Evolutionary conservation across 768 basidiomycete genomes (phyloP).

Genomic region (Suillus fuscotomentosus): DNA sequence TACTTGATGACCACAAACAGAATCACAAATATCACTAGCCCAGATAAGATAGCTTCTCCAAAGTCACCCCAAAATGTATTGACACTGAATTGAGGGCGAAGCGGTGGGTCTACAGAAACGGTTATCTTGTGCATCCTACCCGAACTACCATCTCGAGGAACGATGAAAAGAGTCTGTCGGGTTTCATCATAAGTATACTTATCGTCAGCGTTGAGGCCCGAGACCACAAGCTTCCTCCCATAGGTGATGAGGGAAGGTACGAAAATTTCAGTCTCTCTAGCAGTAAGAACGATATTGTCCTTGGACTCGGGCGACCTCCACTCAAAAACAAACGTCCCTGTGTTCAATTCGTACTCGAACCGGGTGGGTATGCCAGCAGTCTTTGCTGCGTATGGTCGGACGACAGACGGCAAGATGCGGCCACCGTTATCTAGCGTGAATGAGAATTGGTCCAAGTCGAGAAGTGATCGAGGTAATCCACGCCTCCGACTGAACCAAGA

Average conservation of each 20-base stretch:
- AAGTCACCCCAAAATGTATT: constrained; percentile 71
- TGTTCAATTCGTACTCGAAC: constrained; percentile 78
- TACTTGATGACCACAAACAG: constrained; percentile 29
- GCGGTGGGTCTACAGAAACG: constrained; percentile 57
- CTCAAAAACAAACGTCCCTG: constrained; percentile 60
- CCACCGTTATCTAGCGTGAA: constrained; percentile 81
- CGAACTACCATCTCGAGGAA: constrained; percentile 41
- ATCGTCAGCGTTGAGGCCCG: constrained; percentile 52
- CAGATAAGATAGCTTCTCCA: constrained; percentile 30
- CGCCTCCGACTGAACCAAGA: constrained; percentile 82
- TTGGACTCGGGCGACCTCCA: constrained; percentile 45
- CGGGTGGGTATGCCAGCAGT: constrained; percentile 79
- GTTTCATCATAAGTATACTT: constrained; percentile 57
- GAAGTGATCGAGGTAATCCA: constrained; percentile 51
- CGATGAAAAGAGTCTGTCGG: constrained; percentile 75
- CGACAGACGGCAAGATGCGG: constrained; percentile 72
- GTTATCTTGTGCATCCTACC: constrained; percentile 47
- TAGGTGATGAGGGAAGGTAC: constrained; percentile 62
- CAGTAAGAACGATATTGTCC: constrained; percentile 28
- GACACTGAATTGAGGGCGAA: constrained; percentile 47
- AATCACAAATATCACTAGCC: constrained; percentile 30
- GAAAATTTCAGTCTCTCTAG: constrained; percentile 83
- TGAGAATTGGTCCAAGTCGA: constrained; percentile 59
- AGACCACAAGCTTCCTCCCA: constrained; percentile 55
- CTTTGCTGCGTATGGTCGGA: constrained; percentile 90